phyloP scores from a whole-genome alignment of 2,329 filamentous ascomycete species.

The Fusarium floridanum region DNA sequence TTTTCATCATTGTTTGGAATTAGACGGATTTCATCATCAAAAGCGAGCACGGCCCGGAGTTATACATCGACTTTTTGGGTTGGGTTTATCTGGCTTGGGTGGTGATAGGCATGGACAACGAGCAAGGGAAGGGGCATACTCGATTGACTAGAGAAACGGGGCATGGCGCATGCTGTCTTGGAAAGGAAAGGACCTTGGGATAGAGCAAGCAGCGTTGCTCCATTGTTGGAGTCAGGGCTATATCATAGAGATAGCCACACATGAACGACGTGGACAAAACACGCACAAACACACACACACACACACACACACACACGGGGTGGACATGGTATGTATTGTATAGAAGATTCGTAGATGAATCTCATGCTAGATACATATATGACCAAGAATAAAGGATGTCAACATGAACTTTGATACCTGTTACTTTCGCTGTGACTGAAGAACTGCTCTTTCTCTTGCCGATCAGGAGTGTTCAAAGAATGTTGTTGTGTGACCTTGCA shows the following conservation, averaged over 20 bases:
- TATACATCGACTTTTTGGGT: constrained; percentile 30
- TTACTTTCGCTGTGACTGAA: background rate
- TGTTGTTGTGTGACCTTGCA: background rate
- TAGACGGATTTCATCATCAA: constrained; percentile 28
- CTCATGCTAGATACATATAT: background rate
- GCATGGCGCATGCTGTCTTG: background rate
- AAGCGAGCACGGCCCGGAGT: constrained; percentile 44
- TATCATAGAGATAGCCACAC: background rate
- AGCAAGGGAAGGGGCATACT: constrained; percentile 3
- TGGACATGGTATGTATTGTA: background rate
- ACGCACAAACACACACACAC: background rate
- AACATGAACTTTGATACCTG: background rate
- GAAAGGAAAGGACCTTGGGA: background rate
- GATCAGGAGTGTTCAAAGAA: background rate
- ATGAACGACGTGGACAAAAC: background rate
- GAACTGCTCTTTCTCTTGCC: background rate
- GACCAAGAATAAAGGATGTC: background rate
- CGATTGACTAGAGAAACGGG: constrained; percentile 1
- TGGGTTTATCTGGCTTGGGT: constrained; percentile 12
- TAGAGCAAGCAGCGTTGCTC: background rate
- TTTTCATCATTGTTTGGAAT: constrained; percentile 8
- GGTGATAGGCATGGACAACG: constrained; percentile 1
- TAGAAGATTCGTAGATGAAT: background rate
- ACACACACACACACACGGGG: background rate
- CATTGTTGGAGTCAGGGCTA: background rate